These are phyloP conservation scores for Entomortierella lignicola DNA, from an alignment of 192 early-diverging fungal genomes.

Conservation along the genomic window DNA sequence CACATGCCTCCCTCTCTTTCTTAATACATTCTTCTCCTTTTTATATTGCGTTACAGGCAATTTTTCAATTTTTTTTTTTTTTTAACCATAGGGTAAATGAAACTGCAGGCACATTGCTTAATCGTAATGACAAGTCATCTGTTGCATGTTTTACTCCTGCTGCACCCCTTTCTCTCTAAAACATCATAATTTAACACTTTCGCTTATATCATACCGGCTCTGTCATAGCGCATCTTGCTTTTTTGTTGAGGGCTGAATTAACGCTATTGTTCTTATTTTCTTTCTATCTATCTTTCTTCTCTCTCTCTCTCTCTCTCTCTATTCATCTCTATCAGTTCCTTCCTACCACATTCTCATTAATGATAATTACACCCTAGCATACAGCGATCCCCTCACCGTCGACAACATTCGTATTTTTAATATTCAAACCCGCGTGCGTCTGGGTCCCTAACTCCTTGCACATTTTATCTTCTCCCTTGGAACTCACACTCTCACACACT, in stretches of 20 bases:
- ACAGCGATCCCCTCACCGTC: not conserved
- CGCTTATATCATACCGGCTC: too few species aligned
- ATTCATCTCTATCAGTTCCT: not conserved
- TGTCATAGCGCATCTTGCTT: too few species aligned
- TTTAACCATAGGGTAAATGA: too few species aligned
- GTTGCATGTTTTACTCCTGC: not conserved
- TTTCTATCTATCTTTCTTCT: not conserved
- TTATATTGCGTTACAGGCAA: not conserved
- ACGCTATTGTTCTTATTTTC: not conserved
- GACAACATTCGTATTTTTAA: not conserved
- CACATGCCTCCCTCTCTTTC: not conserved
- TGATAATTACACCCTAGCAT: not conserved
- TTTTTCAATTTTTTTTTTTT: conserved; percentile 3
- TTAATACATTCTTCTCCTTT: too few species aligned
- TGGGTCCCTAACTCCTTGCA: too few species aligned
- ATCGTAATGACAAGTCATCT: too few species aligned
- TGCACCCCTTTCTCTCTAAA: not conserved
- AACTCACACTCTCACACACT: not conserved
- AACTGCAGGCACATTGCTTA: too few species aligned
- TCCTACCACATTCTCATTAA: not conserved
- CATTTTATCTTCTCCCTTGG: not conserved
- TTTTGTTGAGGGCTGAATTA: not conserved
- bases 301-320: not conserved
- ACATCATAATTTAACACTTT: too few species aligned
- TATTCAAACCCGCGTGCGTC: not conserved